A percentile compares a stretch with the other conserved stretches of the same genome.
phyloP scores from a whole-genome alignment of 371 early-diverging fungal species.

The Fennellomyces sp. region DNA sequence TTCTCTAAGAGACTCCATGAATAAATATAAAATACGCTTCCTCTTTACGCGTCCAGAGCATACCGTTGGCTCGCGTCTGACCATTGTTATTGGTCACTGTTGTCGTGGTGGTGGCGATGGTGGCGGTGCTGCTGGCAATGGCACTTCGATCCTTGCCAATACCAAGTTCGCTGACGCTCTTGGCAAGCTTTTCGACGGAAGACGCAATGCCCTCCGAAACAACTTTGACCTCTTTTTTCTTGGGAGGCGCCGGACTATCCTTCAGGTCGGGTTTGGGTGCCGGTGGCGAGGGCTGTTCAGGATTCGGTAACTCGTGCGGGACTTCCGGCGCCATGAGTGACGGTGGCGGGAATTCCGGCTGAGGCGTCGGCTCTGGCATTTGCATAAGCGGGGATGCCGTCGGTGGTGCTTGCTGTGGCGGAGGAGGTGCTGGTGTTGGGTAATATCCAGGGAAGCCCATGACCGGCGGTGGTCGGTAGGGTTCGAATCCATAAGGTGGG shows the following conservation, averaged over 20 bases:
- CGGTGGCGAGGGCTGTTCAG: background rate
- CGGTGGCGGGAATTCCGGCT: background rate
- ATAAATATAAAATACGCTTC: no score
- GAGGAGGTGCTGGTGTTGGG: background rate
- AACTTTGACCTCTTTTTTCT: background rate
- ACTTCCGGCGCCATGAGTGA: conserved; percentile 2
- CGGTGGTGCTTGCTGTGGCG: conserved; percentile 5
- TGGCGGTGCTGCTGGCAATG: background rate
- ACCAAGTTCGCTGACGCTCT: conserved; percentile 23
- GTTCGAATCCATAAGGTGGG: background rate
- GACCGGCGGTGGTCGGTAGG: background rate
- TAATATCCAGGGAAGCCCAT: conserved; percentile 4
- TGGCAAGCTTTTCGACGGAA: conserved; percentile 30
- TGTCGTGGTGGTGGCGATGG: background rate
- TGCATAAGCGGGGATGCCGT: background rate
- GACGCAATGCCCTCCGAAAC: conserved; percentile 15
- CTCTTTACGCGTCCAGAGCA: background rate
- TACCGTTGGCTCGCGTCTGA: background rate
- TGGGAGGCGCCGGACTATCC: background rate
- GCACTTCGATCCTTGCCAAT: conserved; percentile 11
- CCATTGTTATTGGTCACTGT: background rate
- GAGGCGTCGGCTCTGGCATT: background rate
- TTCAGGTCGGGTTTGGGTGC: conserved; percentile 23
- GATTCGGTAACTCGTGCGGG: background rate
- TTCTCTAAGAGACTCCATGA: no score